Evolutionary conservation across 2,329 filamentous ascomycete species (phyloP).

Genomic region (Beauveria brongniartii): DNA sequence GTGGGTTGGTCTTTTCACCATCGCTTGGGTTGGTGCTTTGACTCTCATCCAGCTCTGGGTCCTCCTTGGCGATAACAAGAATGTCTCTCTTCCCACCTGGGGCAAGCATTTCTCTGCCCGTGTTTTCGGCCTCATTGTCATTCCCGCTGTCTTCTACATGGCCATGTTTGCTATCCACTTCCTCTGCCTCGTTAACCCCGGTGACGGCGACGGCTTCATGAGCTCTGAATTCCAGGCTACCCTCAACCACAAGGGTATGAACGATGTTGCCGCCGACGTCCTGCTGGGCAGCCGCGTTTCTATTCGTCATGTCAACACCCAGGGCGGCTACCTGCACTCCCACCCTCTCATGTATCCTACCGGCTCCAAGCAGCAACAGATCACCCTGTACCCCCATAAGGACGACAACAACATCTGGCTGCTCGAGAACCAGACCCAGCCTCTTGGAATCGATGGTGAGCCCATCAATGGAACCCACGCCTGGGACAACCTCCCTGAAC

Average conservation of each 20-base stretch:
- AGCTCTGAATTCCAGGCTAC: slow-evolving; percentile 98
- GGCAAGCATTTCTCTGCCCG: slow-evolving; percentile 92
- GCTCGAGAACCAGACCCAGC: slow-evolving; percentile 93
- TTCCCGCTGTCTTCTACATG: slow-evolving; percentile 87
- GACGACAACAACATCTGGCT: slow-evolving; percentile 97
- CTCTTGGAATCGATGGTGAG: slow-evolving; percentile 65
- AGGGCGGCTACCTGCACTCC: slow-evolving; percentile 95
- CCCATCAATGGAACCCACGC: slow-evolving; percentile 72
- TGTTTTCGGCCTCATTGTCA: slow-evolving; percentile 81
- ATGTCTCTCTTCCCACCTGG: slow-evolving; percentile 77
- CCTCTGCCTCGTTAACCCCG: slow-evolving; percentile 83
- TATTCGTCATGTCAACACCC: slow-evolving; percentile 91
- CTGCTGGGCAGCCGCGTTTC: slow-evolving; percentile 78
- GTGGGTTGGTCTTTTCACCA: slow-evolving; percentile 98
- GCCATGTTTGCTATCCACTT: slow-evolving; percentile 98
- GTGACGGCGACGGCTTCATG: slow-evolving; percentile 98
- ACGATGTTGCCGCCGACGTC: slow-evolving; percentile 87
- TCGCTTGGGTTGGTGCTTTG: slow-evolving; percentile 91
- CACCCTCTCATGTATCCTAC: slow-evolving; percentile 96
- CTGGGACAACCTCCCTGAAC: slow-evolving; percentile 68
- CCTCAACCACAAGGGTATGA: slow-evolving; percentile 93
- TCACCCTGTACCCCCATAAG: slow-evolving; percentile 97
- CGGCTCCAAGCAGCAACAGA: slow-evolving; percentile 96
- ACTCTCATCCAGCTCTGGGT: slow-evolving; percentile 93
- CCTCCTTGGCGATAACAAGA: slow-evolving; percentile 79